Base-by-base conservation (phyloP, 768 basidiomycete species). In the Terana coerulea region DNA sequence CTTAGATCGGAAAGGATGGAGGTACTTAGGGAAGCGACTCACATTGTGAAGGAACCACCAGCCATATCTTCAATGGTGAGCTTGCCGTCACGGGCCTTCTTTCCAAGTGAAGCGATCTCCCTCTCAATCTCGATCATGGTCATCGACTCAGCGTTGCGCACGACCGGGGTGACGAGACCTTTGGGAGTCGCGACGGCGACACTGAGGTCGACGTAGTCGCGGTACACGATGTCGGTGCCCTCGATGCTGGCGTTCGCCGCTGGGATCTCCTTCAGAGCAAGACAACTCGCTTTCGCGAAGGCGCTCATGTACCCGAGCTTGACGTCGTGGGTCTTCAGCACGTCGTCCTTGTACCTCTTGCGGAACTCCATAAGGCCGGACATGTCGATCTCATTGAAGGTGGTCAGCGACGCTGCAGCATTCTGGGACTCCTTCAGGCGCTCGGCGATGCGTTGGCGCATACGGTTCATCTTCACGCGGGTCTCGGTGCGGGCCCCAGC, bases 301-400 rank as follows among this genome's bases (percentile, higher is more conserved):
- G 93, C 94, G 57, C 87, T 88, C 95, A 99, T 99, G 81, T 89
- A 98, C 14, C 97, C 95, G 56, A 99, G 81, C 70, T 98, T 98
- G 68, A 98, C 86, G 45, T 93, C 95, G 60, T 94, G 88, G 64
- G 85, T 81, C 69, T 98, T 97, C 37, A 93, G 75, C 33, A 98
- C 75, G 37, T 80, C 75, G 57, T 97, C 94, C 77, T 98, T 98
- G 83, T 93, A 95, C 66, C 86, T 83, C 67, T 86, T 83, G 62
- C 95, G 89, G 84, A 98, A 83, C 35, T 87, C 85, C 75, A 97
- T 89, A 50, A 98, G 74, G 36, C 90, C 86, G 35, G 92, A 94
- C 95, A 99, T 98, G 75, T 98, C 95, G 65, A 99, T 91, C 73
- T 99, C 95, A 75, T 99, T 98, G 81, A 99, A 99, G 22, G 95